Evolutionary conservation across 805 yeast species (phyloP).

Genomic region (Pichia nakasei): DNA sequence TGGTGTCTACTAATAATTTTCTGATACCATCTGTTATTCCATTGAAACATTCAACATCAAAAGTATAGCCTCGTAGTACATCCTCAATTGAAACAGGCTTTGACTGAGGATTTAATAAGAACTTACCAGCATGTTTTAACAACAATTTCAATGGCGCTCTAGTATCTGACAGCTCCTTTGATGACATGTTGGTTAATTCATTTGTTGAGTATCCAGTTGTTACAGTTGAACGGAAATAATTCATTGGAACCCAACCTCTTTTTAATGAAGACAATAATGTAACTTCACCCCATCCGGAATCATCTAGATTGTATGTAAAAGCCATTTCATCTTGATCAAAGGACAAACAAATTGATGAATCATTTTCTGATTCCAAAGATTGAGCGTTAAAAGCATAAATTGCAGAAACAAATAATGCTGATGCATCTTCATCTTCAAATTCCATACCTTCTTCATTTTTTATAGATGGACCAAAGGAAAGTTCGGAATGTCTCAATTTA

Average conservation of each 20-base stretch:
- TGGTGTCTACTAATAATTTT: slow-evolving; percentile 51
- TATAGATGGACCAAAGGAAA: neutral
- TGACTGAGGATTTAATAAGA: slow-evolving; percentile 55
- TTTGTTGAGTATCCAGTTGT: slow-evolving; percentile 14
- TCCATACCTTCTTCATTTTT: neutral
- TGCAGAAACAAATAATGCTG: slow-evolving; percentile 30
- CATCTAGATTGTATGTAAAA: slow-evolving; percentile 69
- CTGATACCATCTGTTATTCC: slow-evolving; percentile 69
- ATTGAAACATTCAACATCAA: slow-evolving; percentile 50
- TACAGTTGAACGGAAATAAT: slow-evolving; percentile 48
- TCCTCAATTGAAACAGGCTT: slow-evolving; percentile 29
- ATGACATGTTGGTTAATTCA: slow-evolving; percentile 6
- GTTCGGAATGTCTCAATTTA: neutral
- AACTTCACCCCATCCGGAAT: slow-evolving; percentile 85
- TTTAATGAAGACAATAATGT: slow-evolving; percentile 53
- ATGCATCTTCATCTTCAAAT: slow-evolving; percentile 23
- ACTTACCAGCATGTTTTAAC: slow-evolving; percentile 56
- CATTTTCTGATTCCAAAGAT: slow-evolving; percentile 53
- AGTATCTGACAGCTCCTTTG: slow-evolving; percentile 29
- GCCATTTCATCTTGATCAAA: slow-evolving; percentile 64
- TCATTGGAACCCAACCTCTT: slow-evolving; percentile 84
- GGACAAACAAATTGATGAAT: slow-evolving; percentile 64
- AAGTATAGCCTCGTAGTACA: slow-evolving; percentile 36
- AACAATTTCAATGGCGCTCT: slow-evolving; percentile 46
- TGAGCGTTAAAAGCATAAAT: slow-evolving; percentile 28